Conservation (phyloP, 2,329 filamentous ascomycete genomes). For the Penicillium sp. region DNA sequence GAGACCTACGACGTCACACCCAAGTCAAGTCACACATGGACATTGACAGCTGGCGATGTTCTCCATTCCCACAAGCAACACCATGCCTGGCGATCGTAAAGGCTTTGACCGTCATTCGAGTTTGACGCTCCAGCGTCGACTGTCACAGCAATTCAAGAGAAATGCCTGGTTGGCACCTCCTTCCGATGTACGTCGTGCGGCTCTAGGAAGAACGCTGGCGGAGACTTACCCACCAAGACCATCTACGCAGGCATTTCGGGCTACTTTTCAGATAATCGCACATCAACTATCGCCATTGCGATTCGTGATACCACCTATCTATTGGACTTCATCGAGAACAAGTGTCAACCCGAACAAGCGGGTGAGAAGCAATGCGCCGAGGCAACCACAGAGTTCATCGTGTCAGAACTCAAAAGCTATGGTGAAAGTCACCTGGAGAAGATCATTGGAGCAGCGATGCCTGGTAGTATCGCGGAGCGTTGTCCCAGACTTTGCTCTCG, state of each 20-base stretch:
- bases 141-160: conserved; percentile 27
- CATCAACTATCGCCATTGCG: conserved; percentile 59
- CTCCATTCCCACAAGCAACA: neutral
- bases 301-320: conserved; percentile 70
- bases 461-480: conserved; percentile 52
- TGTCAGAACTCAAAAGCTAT: conserved; percentile 54
- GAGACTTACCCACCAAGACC: conserved; percentile 23
- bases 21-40: neutral
- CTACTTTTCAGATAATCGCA: conserved; percentile 35
- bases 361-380: conserved; percentile 36
- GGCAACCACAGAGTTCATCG: conserved; percentile 55
- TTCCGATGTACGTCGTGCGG: conserved; percentile 29
- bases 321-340: conserved; percentile 62
- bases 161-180: conserved; percentile 36
- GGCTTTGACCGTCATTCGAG: conserved; percentile 26
- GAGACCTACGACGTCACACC: neutral
- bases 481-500: conserved; percentile 62
- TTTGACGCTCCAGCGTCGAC: conserved; percentile 30
- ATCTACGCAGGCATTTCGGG: conserved; percentile 41
- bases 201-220: neutral
- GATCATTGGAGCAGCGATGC: conserved; percentile 68
- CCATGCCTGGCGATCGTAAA: conserved; percentile 6
- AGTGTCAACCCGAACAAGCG: conserved; percentile 46
- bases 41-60: neutral
- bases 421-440: conserved; percentile 63